Conservation (phyloP, 1,139 yeast species). For the Kodamaea plutei region DNA sequence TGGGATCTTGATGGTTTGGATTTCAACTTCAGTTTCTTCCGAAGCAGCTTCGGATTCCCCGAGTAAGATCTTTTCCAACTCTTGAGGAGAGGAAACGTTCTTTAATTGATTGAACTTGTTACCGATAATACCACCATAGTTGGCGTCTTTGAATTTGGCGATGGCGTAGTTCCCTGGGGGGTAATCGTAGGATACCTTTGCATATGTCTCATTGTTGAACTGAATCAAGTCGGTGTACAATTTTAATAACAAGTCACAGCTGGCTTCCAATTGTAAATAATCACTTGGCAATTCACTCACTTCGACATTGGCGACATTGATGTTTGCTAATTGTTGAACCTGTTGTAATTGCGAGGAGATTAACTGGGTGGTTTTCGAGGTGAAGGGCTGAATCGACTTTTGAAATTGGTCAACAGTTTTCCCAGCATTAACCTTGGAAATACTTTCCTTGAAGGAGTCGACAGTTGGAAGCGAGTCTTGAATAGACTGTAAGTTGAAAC, state of each 20-base stretch:
- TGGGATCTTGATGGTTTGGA: constrained; percentile 38
- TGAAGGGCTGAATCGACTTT: constrained; percentile 42
- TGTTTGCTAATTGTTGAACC: constrained; percentile 41
- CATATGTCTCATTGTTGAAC: constrained; percentile 57
- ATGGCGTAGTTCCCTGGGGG: constrained; percentile 61
- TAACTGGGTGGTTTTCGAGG: constrained; percentile 38
- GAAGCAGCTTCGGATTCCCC: constrained; percentile 16
- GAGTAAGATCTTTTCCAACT: constrained; percentile 51
- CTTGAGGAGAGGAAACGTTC: constrained; percentile 59
- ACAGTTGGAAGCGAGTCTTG: constrained; percentile 44
- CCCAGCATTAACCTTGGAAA: constrained; percentile 38
- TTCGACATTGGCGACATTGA: constrained; percentile 31
- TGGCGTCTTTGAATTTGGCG: constrained; percentile 49
- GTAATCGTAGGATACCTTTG: constrained; percentile 64
- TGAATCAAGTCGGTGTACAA: constrained; percentile 57
- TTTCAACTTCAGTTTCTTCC: constrained; percentile 18
- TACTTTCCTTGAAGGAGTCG: constrained; percentile 37
- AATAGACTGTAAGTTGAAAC: constrained; percentile 42
- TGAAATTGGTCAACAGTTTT: constrained; percentile 39
- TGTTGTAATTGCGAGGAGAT: constrained; percentile 39
- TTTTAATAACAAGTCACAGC: constrained; percentile 58
- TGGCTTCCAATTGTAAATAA: constrained; percentile 61
- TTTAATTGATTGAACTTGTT: constrained; percentile 56
- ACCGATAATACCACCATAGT: constrained; percentile 55
- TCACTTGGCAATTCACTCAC: constrained; percentile 69